Base-by-base conservation (phyloP, 805 yeast genomes). In the Myxozyma lipomycoides region DNA sequence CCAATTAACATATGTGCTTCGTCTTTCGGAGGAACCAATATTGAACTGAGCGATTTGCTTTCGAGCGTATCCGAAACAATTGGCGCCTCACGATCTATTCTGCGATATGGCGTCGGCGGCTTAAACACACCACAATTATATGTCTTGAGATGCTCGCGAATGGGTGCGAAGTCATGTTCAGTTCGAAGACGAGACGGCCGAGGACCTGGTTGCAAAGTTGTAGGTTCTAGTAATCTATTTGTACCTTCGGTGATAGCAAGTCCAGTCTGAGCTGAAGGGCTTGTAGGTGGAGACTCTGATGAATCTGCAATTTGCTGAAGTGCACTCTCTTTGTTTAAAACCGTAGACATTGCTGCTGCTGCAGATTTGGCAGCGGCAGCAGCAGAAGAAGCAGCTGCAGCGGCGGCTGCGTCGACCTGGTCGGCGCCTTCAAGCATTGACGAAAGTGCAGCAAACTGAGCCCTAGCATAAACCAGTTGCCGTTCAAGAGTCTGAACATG, bases 401-500 rank as follows among this genome's bases (percentile, higher is more conserved):
- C 38, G 24, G 26, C 39, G 3, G 41, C 10, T 23, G 7, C 18
- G 17, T 32, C 23, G 46, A 5, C 43, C 6, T 15, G 12, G 15
- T 10, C 46, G 18, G 39, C 25, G 6, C 18, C 18, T 17, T 17
- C 43, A 12, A 24, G 36, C 35, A 45, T 24, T 7, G 49, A 24
- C 5, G 52, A 38, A 30, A 55, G 48, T 17, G 53, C 51, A 1
- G 56, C 50, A 32, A 55, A 51, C 38, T 41, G 58, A 15, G 53
- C 52, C 3, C 53, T 43, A 6, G 58, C 58, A 17, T 35, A 36
- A 18, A 46, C 55, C 4, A 53, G 55, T 45, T 53, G 58, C 38
- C 55, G 51, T 37, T 53, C 58, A 36, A 53, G 49, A 26, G 53
- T 56, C 24, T 52, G 51, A 45, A 50, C 51, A 44, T 52, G 49